Conservation (phyloP, 129 eudicot genomes). For the Kitagawia praeruptora region DNA sequence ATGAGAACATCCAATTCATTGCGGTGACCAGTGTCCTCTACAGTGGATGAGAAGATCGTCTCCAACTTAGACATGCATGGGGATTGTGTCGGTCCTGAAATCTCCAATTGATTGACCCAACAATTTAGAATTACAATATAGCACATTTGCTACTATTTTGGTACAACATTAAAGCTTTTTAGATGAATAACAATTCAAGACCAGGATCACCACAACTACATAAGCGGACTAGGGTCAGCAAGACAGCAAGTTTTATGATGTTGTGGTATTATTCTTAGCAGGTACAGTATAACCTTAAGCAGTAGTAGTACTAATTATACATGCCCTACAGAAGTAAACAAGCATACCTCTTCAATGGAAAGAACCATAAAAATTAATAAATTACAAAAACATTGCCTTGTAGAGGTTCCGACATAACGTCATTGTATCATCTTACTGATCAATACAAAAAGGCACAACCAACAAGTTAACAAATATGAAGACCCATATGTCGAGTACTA, state of each 20-base stretch:
- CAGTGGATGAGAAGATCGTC: conserved; percentile 71
- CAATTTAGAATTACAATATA: neutral
- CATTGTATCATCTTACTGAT: no score
- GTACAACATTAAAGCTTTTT: neutral
- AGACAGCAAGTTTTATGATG: neutral
- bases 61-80: conserved; percentile 41
- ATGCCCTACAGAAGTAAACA: no score
- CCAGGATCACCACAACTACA: neutral
- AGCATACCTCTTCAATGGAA: no score
- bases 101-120: conserved; percentile 24
- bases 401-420: no score
- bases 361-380: no score
- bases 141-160: neutral
- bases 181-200: neutral
- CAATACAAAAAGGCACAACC: no score
- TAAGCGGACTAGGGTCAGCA: neutral
- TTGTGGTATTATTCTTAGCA: neutral
- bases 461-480: neutral
- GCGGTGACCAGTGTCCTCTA: conserved; percentile 34
- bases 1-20: conserved; percentile 23
- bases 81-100: conserved; percentile 25
- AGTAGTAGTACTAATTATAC: neutral
- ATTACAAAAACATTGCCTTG: no score
- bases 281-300: neutral
- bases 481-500: neutral